A percentile compares a stretch with the other conserved stretches of the same genome.
Conservation (phyloP, 2,329 filamentous ascomycete species). For the Fusarium continuum region DNA sequence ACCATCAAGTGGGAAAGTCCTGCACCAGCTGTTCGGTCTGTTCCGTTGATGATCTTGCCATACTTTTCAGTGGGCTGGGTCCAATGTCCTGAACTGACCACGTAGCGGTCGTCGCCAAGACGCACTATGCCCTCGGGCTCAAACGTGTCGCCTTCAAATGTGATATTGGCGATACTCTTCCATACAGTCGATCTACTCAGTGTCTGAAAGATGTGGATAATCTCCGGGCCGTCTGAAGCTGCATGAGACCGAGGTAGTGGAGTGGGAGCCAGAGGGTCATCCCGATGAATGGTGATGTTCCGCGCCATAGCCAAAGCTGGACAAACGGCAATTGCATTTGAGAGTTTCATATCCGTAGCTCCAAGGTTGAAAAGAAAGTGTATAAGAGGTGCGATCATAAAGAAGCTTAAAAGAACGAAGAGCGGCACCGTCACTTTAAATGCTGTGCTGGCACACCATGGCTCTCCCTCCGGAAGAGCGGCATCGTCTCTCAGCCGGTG, state of each 20-base stretch:
- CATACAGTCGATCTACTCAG: conserved; percentile 53
- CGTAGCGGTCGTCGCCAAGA: conserved; percentile 53
- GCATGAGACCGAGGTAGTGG: conserved; percentile 50
- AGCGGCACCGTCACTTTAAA: conserved; percentile 31
- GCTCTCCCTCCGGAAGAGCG: neutral
- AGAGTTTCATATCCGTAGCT: conserved; percentile 25
- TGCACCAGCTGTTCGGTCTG: conserved; percentile 56
- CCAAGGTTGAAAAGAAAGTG: conserved; percentile 9
- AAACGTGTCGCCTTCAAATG: conserved; percentile 56
- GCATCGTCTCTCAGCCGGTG: neutral
- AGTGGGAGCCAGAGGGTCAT: conserved; percentile 45
- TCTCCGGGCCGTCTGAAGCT: conserved; percentile 47
- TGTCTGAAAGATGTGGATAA: conserved; percentile 49
- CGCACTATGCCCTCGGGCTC: conserved; percentile 61
- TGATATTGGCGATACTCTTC: conserved; percentile 53
- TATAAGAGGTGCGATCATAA: conserved; percentile 26
- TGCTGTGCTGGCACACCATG: conserved; percentile 21
- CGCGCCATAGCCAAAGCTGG: conserved; percentile 29
- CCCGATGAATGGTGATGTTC: conserved; percentile 49
- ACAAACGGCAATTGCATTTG: conserved; percentile 32
- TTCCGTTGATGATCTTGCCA: conserved; percentile 59
- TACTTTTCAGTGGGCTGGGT: conserved; percentile 52
- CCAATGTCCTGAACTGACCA: conserved; percentile 57
- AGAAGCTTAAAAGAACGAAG: conserved; percentile 27
- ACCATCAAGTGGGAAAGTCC: conserved; percentile 58